These are phyloP conservation scores for Colletotrichum costaricense DNA, from an alignment of 2,329 filamentous ascomycete genomes.

Conservation along the genomic window DNA sequence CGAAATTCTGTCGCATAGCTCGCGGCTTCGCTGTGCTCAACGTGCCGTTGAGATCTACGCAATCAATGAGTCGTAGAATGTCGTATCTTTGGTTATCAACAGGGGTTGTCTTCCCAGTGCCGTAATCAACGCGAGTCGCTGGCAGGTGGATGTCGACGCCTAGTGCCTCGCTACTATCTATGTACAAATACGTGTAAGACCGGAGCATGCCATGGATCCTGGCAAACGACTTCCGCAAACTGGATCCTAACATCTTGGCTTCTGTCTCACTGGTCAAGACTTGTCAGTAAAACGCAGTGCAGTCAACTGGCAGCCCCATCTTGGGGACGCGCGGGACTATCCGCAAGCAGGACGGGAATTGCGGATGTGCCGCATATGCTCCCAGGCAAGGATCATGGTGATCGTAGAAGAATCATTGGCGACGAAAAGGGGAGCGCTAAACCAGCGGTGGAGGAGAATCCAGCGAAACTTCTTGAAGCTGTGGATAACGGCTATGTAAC, in stretches of 20 bases:
- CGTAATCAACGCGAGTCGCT: neutral
- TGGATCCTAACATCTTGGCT: neutral
- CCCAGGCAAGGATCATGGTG: neutral
- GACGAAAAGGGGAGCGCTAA: neutral
- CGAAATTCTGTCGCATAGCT: neutral
- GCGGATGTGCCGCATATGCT: neutral
- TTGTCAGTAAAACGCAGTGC: neutral
- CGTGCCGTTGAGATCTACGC: neutral
- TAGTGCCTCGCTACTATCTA: neutral
- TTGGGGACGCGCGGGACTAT: slow-evolving; percentile 12
- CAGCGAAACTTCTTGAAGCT: neutral
- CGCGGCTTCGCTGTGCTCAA: neutral
- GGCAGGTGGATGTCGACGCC: neutral
- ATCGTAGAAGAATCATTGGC: neutral
- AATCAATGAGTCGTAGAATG: neutral
- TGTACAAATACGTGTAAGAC: neutral
- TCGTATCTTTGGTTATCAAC: neutral
- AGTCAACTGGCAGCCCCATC: neutral
- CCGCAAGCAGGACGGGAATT: slow-evolving; percentile 6
- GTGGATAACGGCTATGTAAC: neutral
- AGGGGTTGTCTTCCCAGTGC: neutral
- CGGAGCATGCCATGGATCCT: neutral
- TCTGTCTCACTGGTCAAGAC: neutral
- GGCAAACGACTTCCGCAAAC: neutral
- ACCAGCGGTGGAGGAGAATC: neutral